These are phyloP conservation scores for Blastobotrys persicus DNA, from an alignment of 1,139 yeast genomes.

Conservation along the genomic window DNA sequence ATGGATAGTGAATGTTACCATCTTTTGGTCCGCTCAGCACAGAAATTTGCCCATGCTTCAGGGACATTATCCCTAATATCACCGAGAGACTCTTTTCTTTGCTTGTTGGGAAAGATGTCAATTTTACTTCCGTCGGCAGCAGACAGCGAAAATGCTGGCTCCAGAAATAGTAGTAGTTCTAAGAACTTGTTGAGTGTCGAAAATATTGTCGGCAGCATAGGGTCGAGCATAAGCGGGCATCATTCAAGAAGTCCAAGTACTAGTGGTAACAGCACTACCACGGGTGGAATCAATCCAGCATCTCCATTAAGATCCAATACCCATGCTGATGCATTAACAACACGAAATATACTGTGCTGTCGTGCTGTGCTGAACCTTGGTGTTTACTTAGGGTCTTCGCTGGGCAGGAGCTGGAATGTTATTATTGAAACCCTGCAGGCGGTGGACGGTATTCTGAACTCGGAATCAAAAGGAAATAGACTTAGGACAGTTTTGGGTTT, in stretches of 20 bases:
- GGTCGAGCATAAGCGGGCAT: constrained; percentile 24
- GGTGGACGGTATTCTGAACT: constrained; percentile 59
- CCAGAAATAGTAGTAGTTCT: constrained; percentile 11
- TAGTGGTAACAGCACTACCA: constrained; percentile 10
- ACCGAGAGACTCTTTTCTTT: constrained; percentile 60
- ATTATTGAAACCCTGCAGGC: constrained; percentile 65
- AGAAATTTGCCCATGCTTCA: constrained; percentile 75
- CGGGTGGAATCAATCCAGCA: background rate
- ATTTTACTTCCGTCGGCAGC: background rate
- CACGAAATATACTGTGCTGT: constrained; percentile 66
- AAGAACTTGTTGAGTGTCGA: constrained; percentile 54
- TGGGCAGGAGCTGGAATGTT: constrained; percentile 66
- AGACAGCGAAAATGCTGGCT: constrained; percentile 3
- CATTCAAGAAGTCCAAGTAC: constrained; percentile 32
- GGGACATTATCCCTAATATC: constrained; percentile 63
- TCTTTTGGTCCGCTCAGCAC: constrained; percentile 63
- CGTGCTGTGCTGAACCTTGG: constrained; percentile 77
- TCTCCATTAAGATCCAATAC: background rate
- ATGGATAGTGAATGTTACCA: constrained; percentile 71
- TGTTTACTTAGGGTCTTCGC: constrained; percentile 69
- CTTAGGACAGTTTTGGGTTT: constrained; percentile 17
- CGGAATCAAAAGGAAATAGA: constrained; percentile 17
- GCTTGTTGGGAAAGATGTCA: constrained; percentile 48
- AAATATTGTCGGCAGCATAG: constrained; percentile 58
- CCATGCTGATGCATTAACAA: background rate